Conservation (phyloP, 202 grass and related monocot genomes). For the Alloteropsis angusta region DNA sequence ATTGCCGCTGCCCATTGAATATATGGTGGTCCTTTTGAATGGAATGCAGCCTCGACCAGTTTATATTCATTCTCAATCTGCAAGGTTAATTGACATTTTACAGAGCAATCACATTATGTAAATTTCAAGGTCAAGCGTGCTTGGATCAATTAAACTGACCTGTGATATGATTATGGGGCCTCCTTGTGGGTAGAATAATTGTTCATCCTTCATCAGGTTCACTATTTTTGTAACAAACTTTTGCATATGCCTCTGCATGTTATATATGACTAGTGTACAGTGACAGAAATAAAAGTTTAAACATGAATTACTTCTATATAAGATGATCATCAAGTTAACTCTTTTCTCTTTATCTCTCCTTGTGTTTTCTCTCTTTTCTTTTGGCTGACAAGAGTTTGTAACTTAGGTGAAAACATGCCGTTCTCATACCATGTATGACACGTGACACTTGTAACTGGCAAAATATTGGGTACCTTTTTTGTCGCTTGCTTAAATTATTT, state of each 20-base stretch:
- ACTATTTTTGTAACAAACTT: conserved; percentile 56
- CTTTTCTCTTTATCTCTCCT: neutral
- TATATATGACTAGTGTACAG: neutral
- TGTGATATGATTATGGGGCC: conserved; percentile 86
- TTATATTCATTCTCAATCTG: conserved; percentile 88
- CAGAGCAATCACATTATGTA: neutral
- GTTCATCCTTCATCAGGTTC: conserved; percentile 51
- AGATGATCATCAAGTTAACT: neutral
- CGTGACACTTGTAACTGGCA: neutral
- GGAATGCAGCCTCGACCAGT: conserved; percentile 56
- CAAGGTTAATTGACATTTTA: neutral
- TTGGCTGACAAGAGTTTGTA: neutral
- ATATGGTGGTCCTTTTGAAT: conserved; percentile 61
- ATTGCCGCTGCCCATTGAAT: conserved; percentile 58
- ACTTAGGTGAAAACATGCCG: neutral
- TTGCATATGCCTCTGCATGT: conserved; percentile 58
- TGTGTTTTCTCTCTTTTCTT: neutral
- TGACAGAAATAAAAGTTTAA: neutral
- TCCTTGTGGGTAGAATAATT: conserved; percentile 65
- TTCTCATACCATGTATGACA: neutral
- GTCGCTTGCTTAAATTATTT: neutral
- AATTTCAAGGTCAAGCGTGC: neutral
- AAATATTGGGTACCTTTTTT: neutral
- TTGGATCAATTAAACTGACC: conserved; percentile 33
- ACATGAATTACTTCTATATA: neutral